Percentiles rank a stretch among this genome's conserved stretches.
Conservation (phyloP, 2,329 filamentous ascomycete genomes). For the Coleophoma crateriformis region DNA sequence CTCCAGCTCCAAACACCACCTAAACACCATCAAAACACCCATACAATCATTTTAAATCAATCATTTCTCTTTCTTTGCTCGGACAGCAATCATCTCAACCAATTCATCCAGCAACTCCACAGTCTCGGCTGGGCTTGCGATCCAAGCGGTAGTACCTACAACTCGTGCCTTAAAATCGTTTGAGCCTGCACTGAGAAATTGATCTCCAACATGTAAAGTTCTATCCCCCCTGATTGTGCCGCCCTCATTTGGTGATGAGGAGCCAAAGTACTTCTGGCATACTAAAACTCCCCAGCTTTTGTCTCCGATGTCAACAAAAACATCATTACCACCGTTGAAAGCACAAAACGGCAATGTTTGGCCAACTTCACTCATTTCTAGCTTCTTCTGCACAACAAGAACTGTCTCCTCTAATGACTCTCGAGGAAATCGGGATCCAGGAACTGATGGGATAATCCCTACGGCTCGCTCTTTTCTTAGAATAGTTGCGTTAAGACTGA, state of each 20-base stretch:
- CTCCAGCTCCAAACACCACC: no score
- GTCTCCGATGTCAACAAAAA: constrained; percentile 98
- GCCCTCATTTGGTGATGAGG: constrained; percentile 24
- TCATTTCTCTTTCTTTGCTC: not conserved
- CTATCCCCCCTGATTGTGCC: constrained; percentile 61
- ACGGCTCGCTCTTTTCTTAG: constrained; percentile 87
- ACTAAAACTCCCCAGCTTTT: constrained; percentile 94
- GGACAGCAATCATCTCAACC: constrained; percentile 37
- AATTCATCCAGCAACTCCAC: constrained; percentile 85
- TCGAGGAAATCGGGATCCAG: constrained; percentile 65
- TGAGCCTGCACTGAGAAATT: constrained; percentile 89
- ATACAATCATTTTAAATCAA: not conserved
- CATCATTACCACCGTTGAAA: constrained; percentile 96
- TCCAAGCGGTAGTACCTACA: constrained; percentile 94
- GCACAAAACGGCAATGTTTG: constrained; percentile 80
- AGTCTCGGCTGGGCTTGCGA: constrained; percentile 87
- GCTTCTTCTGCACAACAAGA: constrained; percentile 84
- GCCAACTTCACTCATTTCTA: constrained; percentile 74
- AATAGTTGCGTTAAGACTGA: constrained; percentile 74
- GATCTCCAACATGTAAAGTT: constrained; percentile 92
- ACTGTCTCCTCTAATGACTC: constrained; percentile 96
- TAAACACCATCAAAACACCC: no score
- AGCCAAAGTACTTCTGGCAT: constrained; percentile 86
- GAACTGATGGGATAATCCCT: constrained; percentile 63
- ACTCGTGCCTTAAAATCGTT: constrained; percentile 96